Conservation (phyloP, 768 basidiomycete species). For the Dentipellis sp. region DNA sequence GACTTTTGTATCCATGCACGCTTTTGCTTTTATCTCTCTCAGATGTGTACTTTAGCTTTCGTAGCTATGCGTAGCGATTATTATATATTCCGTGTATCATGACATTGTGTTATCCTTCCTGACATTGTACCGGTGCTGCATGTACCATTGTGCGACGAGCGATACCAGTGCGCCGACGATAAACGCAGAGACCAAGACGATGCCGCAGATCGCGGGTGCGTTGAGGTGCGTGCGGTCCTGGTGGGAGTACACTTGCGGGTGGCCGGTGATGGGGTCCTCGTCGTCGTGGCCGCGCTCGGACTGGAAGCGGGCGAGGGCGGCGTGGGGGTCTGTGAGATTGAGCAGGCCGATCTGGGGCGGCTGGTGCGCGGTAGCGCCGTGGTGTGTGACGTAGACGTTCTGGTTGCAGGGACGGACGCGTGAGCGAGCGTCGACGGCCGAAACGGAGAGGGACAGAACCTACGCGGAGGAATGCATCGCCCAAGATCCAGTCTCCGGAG, state of each 20-base stretch:
- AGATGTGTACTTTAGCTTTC: neutral
- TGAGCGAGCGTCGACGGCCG: conserved; percentile 8
- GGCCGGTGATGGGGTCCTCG: conserved; percentile 16
- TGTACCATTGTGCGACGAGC: neutral
- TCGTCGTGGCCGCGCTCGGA: conserved; percentile 33
- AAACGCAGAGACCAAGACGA: conserved; percentile 11
- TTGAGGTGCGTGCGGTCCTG: neutral
- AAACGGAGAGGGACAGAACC: conserved; percentile 10
- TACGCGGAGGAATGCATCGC: conserved; percentile 49
- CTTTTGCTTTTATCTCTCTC: neutral
- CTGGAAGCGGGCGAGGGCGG: conserved; percentile 31
- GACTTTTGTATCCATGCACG: neutral
- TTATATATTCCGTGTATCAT: neutral
- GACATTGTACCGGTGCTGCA: neutral
- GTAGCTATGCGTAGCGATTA: neutral
- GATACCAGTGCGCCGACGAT: neutral
- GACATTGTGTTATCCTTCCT: neutral
- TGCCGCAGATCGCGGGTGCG: conserved; percentile 15
- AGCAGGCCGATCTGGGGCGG: conserved; percentile 38
- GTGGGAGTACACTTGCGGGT: conserved; percentile 8
- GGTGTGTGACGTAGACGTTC: conserved; percentile 49
- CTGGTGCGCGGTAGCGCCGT: conserved; percentile 27
- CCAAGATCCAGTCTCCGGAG: conserved; percentile 53
- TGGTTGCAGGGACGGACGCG: conserved; percentile 11
- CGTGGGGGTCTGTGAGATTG: conserved; percentile 30